phyloP scores from a whole-genome alignment of 2,329 filamentous ascomycete genomes.

The Neoscytalidium dimidiatum region DNA sequence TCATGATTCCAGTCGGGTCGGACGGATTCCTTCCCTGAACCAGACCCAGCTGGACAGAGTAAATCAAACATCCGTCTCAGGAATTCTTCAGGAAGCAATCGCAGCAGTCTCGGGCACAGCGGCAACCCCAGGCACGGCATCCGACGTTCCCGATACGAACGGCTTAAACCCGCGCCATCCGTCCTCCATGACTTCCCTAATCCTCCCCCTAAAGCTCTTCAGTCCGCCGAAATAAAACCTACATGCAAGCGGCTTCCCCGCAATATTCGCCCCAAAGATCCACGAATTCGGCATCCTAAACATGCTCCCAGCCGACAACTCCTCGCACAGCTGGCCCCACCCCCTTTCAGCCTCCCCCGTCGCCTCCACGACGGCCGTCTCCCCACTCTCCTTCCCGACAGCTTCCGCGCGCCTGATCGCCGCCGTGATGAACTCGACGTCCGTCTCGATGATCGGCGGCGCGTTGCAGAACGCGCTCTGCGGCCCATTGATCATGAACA shows the following conservation, averaged over 20 bases:
- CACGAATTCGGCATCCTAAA: slow-evolving; percentile 31
- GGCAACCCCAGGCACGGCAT: neutral
- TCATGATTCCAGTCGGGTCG: no score
- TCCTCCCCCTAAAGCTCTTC: neutral
- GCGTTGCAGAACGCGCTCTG: slow-evolving; percentile 43
- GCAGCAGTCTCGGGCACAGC: neutral
- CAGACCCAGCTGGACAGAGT: no score
- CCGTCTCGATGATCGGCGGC: slow-evolving; percentile 38
- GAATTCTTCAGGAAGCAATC: neutral
- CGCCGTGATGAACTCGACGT: slow-evolving; percentile 35
- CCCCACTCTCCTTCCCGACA: neutral
- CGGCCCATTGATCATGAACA: slow-evolving; percentile 46
- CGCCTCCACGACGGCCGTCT: slow-evolving; percentile 27
- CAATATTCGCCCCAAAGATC: slow-evolving; percentile 33
- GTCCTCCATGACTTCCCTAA: neutral
- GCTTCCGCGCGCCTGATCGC: slow-evolving; percentile 24
- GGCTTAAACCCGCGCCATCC: neutral
- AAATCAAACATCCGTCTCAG: no score
- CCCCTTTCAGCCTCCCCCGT: slow-evolving; percentile 29
- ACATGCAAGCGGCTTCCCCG: slow-evolving; percentile 27
- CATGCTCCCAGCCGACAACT: slow-evolving; percentile 26
- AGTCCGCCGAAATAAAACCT: neutral
- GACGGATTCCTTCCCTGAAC: no score
- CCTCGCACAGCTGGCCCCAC: slow-evolving; percentile 30
- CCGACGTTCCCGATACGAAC: neutral